Base-by-base conservation (phyloP, 495 filamentous ascomycete genomes). In the Cudoniella acicularis region DNA sequence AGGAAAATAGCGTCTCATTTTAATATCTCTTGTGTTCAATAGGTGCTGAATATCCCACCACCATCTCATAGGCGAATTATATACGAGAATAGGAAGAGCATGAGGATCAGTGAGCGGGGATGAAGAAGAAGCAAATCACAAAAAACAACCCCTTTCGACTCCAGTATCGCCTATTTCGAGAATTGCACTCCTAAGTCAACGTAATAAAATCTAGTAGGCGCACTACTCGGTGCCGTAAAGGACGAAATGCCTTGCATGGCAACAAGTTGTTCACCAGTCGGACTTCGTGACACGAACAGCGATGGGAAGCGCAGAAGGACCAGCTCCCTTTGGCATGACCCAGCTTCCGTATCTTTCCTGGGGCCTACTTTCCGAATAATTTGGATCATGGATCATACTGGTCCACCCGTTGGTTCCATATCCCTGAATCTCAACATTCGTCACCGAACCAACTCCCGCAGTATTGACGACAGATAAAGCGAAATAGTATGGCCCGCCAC, bases 101-200 rank as follows among this genome's bases (percentile, higher is more conserved):
- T n/a, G n/a, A n/a, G n/a, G n/a, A n/a, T n/a, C n/a, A n/a, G n/a
- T n/a, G n/a, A n/a, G n/a, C n/a, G n/a, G n/a, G n/a, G n/a, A 36
- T 6, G 30, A 36, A 36, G 30, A 36, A 36, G 30, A 36, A 13
- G 13, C 6, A 36, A 13, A 13, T 6, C 6, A 36, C 6, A 36
- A 4, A 4, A 36, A 6, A 6, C 30, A 36, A 36, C 30, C 13
- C 30, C 13, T 36, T 13, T 13, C 30, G 13, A 13, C 30, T 6
- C 30, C 30, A 13, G 13, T 36, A 36, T 13, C 30, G 30, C 20
- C 20, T 30, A 49, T 23, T 53, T 3, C 16, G 58, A 49, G 20
- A 61, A 61, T 23, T 61, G 58, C 52, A 61, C 46, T 18, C 58
- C 58, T n/a, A 61, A 36, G 46, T 61, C 58, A 22, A 61, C 56